Evolutionary conservation across 805 yeast genomes (phyloP), one percentile per base, ranked within the genome.

Genomic region (Candida multigemmis): DNA sequence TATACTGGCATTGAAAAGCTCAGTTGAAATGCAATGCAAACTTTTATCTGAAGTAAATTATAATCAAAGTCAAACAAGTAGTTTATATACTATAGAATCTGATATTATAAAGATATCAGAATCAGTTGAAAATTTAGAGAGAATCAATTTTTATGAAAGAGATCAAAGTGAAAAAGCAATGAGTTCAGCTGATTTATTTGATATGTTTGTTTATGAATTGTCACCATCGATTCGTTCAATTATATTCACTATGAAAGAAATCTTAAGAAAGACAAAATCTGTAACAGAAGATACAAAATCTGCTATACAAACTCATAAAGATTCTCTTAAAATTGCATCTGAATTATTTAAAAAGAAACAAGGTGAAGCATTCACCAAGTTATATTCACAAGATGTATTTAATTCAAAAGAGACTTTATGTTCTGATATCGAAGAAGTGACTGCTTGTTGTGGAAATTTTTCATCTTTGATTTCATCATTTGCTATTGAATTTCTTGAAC

Each of bases 381-480:
- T 82, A 10, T 82, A 83, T 40, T 51, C 60, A 3, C 73, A 75
- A 41, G 66, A 65, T 4, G 53, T 71, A 6, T 76, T 76, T 45
- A 53, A 56, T 21, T 23, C 34, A 14, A 31, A 50, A 2, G 32
- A 43, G 32, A 42, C 53, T 25, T 44, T 62, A 21, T 68, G 63
- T 33, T 63, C 77, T 1, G 78, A 75, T 33, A 80, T 77, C 39
- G 93, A 82, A 50, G 86, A 80, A 37, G 79, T 82, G 3, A 81
- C 87, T 1, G 93, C 94, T 0, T 71, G 82, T 24, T 81, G 91
- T 55, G 89, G 87, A 1, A 80, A 82, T 45, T 82, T 82, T 43
- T 65, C 87, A 2, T 69, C 75, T 19, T 60, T 80, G 14, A 46
- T 84, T 20, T 68, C 72, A 3, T 72, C 78, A 30, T 74, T 73